Conservation (phyloP, 805 yeast species). For the Isabelozyma pseudorhagii region DNA sequence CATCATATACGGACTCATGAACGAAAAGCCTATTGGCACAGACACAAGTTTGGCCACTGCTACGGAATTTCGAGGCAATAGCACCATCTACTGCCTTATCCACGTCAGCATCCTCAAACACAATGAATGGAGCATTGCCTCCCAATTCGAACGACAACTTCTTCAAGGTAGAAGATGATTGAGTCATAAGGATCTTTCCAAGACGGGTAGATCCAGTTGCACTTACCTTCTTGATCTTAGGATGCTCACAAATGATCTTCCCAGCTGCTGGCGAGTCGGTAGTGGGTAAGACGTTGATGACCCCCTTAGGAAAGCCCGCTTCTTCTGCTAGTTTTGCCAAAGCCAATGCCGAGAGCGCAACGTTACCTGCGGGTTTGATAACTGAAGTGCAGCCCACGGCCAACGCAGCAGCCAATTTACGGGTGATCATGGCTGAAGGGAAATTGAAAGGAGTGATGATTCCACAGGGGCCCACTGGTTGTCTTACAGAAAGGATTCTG, state of each 20-base stretch:
- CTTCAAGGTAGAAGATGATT: slow-evolving; percentile 54
- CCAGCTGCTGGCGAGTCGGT: slow-evolving; percentile 49
- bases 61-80: slow-evolving; percentile 55
- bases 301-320: slow-evolving; percentile 74
- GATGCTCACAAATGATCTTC: slow-evolving; percentile 44
- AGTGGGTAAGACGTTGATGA: slow-evolving; percentile 60
- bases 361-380: slow-evolving; percentile 73
- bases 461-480: slow-evolving; percentile 82
- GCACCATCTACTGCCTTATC: slow-evolving; percentile 53
- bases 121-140: slow-evolving; percentile 65
- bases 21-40: slow-evolving; percentile 61
- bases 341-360: slow-evolving; percentile 73
- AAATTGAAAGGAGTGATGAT: slow-evolving; percentile 84
- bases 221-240: slow-evolving; percentile 49
- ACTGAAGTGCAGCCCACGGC: slow-evolving; percentile 81
- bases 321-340: slow-evolving; percentile 55
- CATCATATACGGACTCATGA: slow-evolving; percentile 48
- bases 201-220: slow-evolving; percentile 66
- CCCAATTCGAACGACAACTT: slow-evolving; percentile 64
- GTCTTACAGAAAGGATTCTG: slow-evolving; percentile 58
- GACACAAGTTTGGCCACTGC: slow-evolving; percentile 65
- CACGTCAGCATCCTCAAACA: slow-evolving; percentile 58
- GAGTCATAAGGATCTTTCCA: slow-evolving; percentile 58
- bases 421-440: slow-evolving; percentile 74
- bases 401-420: slow-evolving; percentile 71